Evolutionary conservation across 345 rosid species (phyloP).

Genomic region (Hibiscus trionum): DNA sequence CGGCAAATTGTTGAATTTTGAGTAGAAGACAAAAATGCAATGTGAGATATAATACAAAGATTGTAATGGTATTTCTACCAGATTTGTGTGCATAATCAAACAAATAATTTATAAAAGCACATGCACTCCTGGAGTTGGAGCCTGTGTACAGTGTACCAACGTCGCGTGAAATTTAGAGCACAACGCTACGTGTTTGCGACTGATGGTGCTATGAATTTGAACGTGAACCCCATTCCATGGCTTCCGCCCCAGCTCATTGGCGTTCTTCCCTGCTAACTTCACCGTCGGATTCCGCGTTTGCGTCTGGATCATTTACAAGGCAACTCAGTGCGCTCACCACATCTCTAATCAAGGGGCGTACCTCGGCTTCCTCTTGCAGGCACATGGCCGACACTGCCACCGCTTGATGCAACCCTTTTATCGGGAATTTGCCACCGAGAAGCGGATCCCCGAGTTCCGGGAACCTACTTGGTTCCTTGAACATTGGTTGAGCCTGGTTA

Average conservation of each 20-base stretch:
- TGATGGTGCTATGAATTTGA: slow-evolving; percentile 5
- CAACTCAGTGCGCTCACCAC: slow-evolving; percentile 72
- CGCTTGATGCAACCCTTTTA: slow-evolving; percentile 59
- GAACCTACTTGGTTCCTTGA: slow-evolving; percentile 57
- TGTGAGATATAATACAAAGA: too few species aligned
- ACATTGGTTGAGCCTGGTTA: slow-evolving; percentile 64
- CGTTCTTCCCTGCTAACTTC: slow-evolving; percentile 26
- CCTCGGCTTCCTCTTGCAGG: slow-evolving; percentile 59
- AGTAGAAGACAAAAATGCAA: too few species aligned
- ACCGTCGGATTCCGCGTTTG: neutral
- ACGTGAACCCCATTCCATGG: slow-evolving; percentile 50
- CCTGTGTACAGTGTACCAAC: too few species aligned
- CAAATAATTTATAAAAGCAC: too few species aligned
- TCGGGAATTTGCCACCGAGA: slow-evolving; percentile 44
- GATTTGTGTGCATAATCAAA: too few species aligned
- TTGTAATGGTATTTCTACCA: too few species aligned
- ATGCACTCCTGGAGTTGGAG: too few species aligned
- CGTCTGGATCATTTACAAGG: slow-evolving; percentile 33
- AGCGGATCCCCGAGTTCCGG: slow-evolving; percentile 64
- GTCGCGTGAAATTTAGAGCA: slow-evolving; percentile 3
- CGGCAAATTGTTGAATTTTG: too few species aligned
- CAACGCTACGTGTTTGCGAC: too few species aligned
- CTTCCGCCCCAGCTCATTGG: slow-evolving; percentile 52
- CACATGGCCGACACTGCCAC: slow-evolving; percentile 92
- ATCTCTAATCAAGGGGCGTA: slow-evolving; percentile 68